Evolutionary conservation across 2,329 filamentous ascomycete species (phyloP), one percentile per base, ranked within the genome.

Genomic region (Nigrospora osmanthi): DNA sequence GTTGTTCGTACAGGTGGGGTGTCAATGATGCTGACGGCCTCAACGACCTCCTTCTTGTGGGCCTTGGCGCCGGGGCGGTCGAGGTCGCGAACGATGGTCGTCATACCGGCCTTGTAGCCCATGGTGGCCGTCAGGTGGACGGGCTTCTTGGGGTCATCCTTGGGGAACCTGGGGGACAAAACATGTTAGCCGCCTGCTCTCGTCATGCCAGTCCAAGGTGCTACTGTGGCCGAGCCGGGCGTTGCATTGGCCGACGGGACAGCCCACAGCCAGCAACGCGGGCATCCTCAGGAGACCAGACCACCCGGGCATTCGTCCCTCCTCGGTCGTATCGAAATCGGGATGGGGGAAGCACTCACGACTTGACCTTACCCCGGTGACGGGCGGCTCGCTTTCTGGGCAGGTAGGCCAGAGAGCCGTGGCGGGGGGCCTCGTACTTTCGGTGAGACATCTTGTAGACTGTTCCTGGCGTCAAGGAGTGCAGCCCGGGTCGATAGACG

Each of bases 81-180:
- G 73, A 97, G 83, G 75, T 96, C 91, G 76, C 93, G 91, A 71
- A 98, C 93, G 74, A 97, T 93, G 66, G 93, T 98, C 73, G 89
- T 96, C 93, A 98, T 98, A 73, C 93, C 93, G 70, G 93, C 93
- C 89, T 98, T 98, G 85, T 98, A 98, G 72, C 93, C 93, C 85
- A 97, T 90, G 67, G 89, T 76, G 67, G 93, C 93, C 56, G 93
- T 98, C 66, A 98, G 83, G 82, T 98, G 93, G 72, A 96, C 89
- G 66, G 90, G 88, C 85, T 97, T 95, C 87, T 97, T 97, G 68
- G 89, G 79, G 81, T 98, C 90, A 87, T 98, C 93, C 86, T 97
- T 97, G 69, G 93, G 93, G 85, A 98, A 98, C 75, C 89, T 94
- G 67, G 61, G 46, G 9, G 10, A 52, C 46, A 42, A 44, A 36